Base-by-base conservation (phyloP, 306 rosid genomes). In the Cucumis melo region DNA sequence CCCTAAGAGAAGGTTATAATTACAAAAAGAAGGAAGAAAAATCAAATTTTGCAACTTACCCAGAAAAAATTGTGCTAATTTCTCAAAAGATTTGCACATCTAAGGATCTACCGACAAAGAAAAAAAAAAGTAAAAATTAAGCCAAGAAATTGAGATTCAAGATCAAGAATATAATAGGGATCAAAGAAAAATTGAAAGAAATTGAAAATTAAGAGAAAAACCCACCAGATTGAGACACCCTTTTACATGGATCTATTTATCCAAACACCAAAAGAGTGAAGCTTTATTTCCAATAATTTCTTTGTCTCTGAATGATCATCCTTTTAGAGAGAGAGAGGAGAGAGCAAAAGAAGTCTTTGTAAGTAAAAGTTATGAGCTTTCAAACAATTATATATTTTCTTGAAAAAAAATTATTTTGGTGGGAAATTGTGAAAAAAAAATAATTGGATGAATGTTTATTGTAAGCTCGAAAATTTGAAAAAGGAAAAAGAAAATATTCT, bases 401-500 rank as follows among this genome's bases (percentile, higher is more conserved):
- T n/a, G 24, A 17, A 27, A 32, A n/a, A 46, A 12, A 8, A 20
- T 10, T 57, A 27, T 27, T 71, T 50, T 72, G 76, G 76, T 50
- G 76, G 61, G 76, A 53, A 39, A 50, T 48, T 48, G 42, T 55
- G 63, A 76, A 77, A 79, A 79, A 83, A 79, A 85, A 81, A 76
- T 10, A 9, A 80, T 76, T 68, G 50, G 77, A 73, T 75, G 86
- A 82, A 85, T 79, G 36, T 46, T 32, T 32, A 32, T 32, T 15
- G 57, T 70, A 41, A 42, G 73, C 8, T 65, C 14, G 13, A 64
- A 23, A 34, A 5, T 39, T 16, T 66, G 29, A 34, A 70, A 27
- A 71, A 76, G 63, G 74, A 68, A 10, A 42, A 80, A 82, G 78
- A 81, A 81, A 81, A 83, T 87, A 88, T 85, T 87, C 81, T 81